A percentile compares a stretch with the other conserved stretches of the same genome.
Conservation (phyloP, 805 yeast species). For the Starmera caribaea region DNA sequence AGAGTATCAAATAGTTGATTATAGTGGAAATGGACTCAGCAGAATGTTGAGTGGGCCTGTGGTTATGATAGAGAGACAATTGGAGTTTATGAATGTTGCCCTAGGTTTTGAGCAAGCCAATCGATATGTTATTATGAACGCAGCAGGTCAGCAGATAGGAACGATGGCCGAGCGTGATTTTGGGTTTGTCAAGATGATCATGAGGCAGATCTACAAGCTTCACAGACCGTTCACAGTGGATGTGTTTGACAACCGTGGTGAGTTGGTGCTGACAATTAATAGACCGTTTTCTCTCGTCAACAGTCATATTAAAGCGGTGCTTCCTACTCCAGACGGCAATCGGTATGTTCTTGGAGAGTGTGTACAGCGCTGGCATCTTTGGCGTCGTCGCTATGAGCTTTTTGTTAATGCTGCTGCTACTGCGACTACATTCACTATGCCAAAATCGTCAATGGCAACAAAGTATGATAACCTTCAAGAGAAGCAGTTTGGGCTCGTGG, state of each 20-base stretch:
- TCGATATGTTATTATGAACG: slow-evolving; percentile 62
- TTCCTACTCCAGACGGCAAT: slow-evolving; percentile 43
- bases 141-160: slow-evolving; percentile 67
- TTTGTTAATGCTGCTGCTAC: slow-evolving; percentile 32
- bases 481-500: slow-evolving; percentile 79
- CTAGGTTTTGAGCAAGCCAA: slow-evolving; percentile 92
- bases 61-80: slow-evolving; percentile 74
- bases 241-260: slow-evolving; percentile 55
- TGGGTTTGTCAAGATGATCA: slow-evolving; percentile 46
- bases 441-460: too few species aligned
- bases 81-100: slow-evolving; percentile 81
- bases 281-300: slow-evolving; percentile 86
- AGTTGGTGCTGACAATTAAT: slow-evolving; percentile 51
- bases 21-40: slow-evolving; percentile 37
- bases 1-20: not conserved
- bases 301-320: slow-evolving; percentile 67
- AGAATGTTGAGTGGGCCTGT: slow-evolving; percentile 69
- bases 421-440: too few species aligned
- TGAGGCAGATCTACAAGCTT: slow-evolving; percentile 73
- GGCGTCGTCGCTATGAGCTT: slow-evolving; percentile 84
- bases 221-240: slow-evolving; percentile 84
- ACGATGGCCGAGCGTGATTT: slow-evolving; percentile 74
- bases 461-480: slow-evolving; percentile 25
- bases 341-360: slow-evolving; percentile 67
- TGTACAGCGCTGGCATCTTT: slow-evolving; percentile 88